A percentile compares a stretch with the other conserved stretches of the same genome.
phyloP scores from a whole-genome alignment of 768 basidiomycete genomes.

The Trametes villosa region DNA sequence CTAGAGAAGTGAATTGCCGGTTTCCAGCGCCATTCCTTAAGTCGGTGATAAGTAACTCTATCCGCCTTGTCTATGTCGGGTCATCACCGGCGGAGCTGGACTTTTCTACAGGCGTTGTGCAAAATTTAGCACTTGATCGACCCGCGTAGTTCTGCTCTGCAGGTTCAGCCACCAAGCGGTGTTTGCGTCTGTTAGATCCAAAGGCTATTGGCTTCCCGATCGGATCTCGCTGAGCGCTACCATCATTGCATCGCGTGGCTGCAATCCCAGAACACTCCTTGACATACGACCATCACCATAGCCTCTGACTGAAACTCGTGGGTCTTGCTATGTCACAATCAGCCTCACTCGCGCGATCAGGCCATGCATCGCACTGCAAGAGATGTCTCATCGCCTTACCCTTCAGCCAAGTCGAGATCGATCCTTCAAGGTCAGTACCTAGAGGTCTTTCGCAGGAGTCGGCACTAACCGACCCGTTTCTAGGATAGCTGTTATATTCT shows the following conservation, averaged over 20 bases:
- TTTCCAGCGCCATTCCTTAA: no score
- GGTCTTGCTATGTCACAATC: neutral
- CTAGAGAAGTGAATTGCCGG: no score
- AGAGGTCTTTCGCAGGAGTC: neutral
- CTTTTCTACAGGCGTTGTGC: no score
- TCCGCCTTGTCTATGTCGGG: no score
- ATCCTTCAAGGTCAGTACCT: conserved; percentile 67
- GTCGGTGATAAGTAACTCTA: no score
- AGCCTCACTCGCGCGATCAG: conserved; percentile 42
- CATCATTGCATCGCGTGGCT: neutral
- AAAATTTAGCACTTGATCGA: neutral
- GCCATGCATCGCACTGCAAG: conserved; percentile 67
- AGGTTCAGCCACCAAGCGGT: neutral
- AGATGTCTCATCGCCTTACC: conserved; percentile 77
- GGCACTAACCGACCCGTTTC: neutral
- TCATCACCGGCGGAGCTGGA: no score
- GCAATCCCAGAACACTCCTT: neutral
- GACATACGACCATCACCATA: neutral
- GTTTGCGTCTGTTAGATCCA: conserved; percentile 10
- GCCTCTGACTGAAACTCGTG: conserved; percentile 18
- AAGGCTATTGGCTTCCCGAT: conserved; percentile 19
- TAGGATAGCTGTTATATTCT: conserved; percentile 87
- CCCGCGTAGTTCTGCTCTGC: no score
- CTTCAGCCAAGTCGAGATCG: conserved; percentile 64
- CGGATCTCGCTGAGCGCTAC: neutral